Conservation (phyloP, 2,329 filamentous ascomycete genomes). For the Bipolaris bicolor region DNA sequence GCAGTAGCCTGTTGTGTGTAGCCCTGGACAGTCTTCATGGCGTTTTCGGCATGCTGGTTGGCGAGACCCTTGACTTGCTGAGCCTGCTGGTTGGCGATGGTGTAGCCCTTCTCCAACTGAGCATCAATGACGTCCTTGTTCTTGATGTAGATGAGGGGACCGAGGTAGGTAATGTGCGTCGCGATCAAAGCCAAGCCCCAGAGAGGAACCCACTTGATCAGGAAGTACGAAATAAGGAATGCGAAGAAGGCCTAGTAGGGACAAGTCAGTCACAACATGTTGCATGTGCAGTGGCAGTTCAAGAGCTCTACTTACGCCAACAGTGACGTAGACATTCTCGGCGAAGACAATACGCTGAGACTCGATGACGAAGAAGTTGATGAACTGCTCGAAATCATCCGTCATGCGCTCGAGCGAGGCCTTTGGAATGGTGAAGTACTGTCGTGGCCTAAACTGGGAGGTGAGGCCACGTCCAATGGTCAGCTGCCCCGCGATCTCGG, state of each 20-base stretch:
- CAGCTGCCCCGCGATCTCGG: constrained; percentile 63
- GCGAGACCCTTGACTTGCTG: constrained; percentile 66
- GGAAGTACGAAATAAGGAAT: constrained; percentile 66
- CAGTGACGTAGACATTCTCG: constrained; percentile 67
- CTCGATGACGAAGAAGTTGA: constrained; percentile 73
- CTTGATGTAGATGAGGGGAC: constrained; percentile 67
- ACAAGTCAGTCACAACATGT: constrained; percentile 8
- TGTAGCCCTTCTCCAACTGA: constrained; percentile 61
- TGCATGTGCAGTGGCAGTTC: background rate
- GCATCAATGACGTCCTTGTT: constrained; percentile 69
- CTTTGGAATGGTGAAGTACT: constrained; percentile 70
- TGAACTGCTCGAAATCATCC: constrained; percentile 67
- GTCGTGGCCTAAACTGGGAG: constrained; percentile 66
- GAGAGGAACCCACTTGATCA: constrained; percentile 69
- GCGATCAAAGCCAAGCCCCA: constrained; percentile 67
- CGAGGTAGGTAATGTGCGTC: constrained; percentile 63
- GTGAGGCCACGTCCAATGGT: constrained; percentile 64
- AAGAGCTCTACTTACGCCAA: constrained; percentile 58
- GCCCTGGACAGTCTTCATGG: constrained; percentile 62
- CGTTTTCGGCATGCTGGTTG: constrained; percentile 64
- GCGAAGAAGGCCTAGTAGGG: constrained; percentile 62
- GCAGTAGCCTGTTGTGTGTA: constrained; percentile 66
- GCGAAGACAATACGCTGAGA: constrained; percentile 70
- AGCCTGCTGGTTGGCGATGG: constrained; percentile 64
- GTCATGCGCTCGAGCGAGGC: constrained; percentile 66